A percentile compares a stretch with the other conserved stretches of the same genome.
phyloP scores from a whole-genome alignment of 2,329 filamentous ascomycete species.

The Monilinia vaccinii-corymbosi region DNA sequence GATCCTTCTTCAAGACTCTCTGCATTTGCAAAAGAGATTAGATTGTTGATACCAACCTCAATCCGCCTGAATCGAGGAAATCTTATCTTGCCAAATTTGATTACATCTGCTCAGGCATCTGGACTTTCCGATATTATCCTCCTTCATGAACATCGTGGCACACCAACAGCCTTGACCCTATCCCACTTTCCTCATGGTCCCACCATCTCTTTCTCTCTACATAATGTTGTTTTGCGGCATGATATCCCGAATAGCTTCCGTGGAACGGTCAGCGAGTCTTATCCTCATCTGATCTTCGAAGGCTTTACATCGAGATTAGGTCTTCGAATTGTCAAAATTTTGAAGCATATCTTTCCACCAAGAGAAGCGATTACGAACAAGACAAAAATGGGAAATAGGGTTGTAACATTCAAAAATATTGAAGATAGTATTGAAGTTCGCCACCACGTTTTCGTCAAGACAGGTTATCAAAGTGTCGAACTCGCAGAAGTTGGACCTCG shows the following conservation, averaged over 20 bases:
- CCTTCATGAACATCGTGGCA: constrained; percentile 86
- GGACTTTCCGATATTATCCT: constrained; percentile 79
- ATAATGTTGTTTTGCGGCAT: constrained; percentile 86
- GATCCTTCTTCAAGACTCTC: constrained; percentile 75
- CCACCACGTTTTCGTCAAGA: constrained; percentile 90
- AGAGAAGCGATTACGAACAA: constrained; percentile 64
- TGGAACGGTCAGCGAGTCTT: constrained; percentile 84
- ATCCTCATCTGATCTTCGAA: constrained; percentile 93
- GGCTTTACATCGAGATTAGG: constrained; percentile 79
- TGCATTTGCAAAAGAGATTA: constrained; percentile 90
- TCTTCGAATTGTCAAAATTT: constrained; percentile 72
- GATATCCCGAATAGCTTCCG: constrained; percentile 84
- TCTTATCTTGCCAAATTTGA: constrained; percentile 75
- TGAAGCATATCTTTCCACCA: constrained; percentile 92
- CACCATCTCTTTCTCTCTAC: constrained; percentile 76
- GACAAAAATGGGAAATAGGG: constrained; percentile 72
- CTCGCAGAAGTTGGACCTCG: constrained; percentile 82
- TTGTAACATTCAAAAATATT: constrained; percentile 91
- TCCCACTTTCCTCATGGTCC: constrained; percentile 85
- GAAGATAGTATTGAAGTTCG: constrained; percentile 91
- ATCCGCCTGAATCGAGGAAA: constrained; percentile 90
- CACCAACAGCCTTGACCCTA: constrained; percentile 79
- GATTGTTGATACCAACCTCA: constrained; percentile 71
- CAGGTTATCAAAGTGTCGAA: constrained; percentile 81
- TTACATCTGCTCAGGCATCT: constrained; percentile 69